Percentiles rank a stretch among this genome's conserved stretches.
Evolutionary conservation across 768 basidiomycete genomes (phyloP).

Genomic region (Hydnomerulius pinastri): DNA sequence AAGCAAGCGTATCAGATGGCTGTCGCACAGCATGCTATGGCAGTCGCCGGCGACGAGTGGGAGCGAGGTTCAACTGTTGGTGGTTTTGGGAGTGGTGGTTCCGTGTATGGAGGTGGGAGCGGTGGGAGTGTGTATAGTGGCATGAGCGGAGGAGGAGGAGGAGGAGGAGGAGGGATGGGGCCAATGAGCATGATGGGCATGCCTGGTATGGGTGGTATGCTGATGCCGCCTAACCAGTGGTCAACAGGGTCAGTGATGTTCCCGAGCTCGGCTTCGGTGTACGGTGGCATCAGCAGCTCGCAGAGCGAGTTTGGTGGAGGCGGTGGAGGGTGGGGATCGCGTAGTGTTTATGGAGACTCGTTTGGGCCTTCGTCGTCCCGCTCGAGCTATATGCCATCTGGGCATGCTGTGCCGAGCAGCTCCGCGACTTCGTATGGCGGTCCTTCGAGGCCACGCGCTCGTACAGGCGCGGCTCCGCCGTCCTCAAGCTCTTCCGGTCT

Average conservation of each 20-base stretch:
- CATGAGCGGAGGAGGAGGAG: constrained; percentile 27
- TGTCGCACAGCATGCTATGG: constrained; percentile 89
- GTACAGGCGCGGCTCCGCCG: constrained; percentile 29
- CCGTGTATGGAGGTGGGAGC: constrained; percentile 37
- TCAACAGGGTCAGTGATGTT: constrained; percentile 50
- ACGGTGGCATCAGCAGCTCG: constrained; percentile 52
- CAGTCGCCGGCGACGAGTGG: constrained; percentile 89
- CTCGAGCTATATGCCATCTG: not conserved
- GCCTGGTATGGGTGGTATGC: constrained; percentile 40
- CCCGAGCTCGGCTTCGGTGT: constrained; percentile 58
- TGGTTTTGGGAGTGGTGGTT: constrained; percentile 42
- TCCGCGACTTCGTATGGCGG: constrained; percentile 23
- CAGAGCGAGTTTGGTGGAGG: constrained; percentile 68
- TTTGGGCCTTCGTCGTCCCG: constrained; percentile 44
- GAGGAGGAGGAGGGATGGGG: constrained; percentile 33
- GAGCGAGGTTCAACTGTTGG: constrained; percentile 69
- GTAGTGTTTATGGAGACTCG: constrained; percentile 72
- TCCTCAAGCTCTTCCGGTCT: constrained; percentile 16
- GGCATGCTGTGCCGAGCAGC: constrained; percentile 11
- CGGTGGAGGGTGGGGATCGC: constrained; percentile 49
- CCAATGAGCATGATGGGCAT: constrained; percentile 45
- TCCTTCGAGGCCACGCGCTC: constrained; percentile 33
- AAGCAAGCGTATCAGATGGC: constrained; percentile 91
- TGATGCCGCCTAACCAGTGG: constrained; percentile 41
- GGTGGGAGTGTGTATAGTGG: constrained; percentile 53